Conservation (phyloP, 2,329 filamentous ascomycete genomes). For the Drechslerella coelobrocha region DNA sequence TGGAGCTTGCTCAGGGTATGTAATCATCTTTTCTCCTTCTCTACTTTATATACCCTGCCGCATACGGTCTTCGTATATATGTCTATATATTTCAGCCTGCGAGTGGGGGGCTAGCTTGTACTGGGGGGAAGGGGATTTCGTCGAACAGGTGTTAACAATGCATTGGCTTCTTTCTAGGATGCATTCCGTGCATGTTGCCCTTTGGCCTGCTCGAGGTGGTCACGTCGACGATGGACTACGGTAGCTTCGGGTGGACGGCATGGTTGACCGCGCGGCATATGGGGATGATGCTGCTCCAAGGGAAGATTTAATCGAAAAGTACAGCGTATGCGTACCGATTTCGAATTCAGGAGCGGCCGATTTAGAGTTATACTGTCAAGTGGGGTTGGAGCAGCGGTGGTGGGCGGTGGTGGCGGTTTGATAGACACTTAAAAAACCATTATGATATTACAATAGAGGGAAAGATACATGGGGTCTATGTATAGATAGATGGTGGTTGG, state of each 20-base stretch:
- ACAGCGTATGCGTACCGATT: too few species aligned
- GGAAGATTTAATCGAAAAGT: slow-evolving; percentile 68
- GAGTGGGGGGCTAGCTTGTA: not conserved
- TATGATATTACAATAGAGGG: too few species aligned
- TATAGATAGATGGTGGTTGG: too few species aligned
- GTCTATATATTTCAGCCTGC: not conserved
- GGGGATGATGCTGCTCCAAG: slow-evolving; percentile 72
- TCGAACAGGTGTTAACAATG: slow-evolving; percentile 3
- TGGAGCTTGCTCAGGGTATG: slow-evolving; percentile 72
- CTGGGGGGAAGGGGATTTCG: slow-evolving; percentile 47
- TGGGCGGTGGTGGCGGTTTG: too few species aligned
- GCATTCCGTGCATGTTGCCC: slow-evolving; percentile 91
- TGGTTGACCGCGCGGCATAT: slow-evolving; percentile 78
- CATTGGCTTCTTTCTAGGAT: slow-evolving; percentile 63
- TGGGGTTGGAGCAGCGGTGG: too few species aligned
- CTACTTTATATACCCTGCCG: slow-evolving; percentile 56
- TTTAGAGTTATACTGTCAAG: too few species aligned
- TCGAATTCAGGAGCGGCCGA: too few species aligned
- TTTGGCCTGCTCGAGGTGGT: slow-evolving; percentile 86
- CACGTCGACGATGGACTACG: slow-evolving; percentile 80
- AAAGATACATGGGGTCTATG: too few species aligned
- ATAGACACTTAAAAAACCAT: too few species aligned
- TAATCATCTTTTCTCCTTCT: slow-evolving; percentile 33
- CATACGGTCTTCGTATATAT: slow-evolving; percentile 58
- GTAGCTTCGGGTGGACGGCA: slow-evolving; percentile 82